Conservation (phyloP, 371 early-diverging fungal genomes). For the Apophysomyces trapeziformis region DNA sequence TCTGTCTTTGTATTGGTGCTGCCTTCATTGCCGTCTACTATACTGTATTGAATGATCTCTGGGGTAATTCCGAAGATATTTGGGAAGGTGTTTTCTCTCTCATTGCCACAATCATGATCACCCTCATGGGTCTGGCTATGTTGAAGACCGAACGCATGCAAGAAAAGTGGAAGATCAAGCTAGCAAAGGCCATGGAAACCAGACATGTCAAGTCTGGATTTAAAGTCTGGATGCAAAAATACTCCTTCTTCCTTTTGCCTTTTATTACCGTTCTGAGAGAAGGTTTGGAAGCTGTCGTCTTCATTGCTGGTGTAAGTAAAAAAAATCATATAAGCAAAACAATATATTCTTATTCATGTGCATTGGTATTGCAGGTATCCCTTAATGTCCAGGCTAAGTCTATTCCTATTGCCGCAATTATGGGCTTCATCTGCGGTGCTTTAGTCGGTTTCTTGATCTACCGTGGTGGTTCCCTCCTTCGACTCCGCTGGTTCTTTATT, state of each 20-base stretch:
- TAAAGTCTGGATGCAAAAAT: slow-evolving; percentile 39
- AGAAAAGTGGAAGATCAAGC: slow-evolving; percentile 69
- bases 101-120: slow-evolving; percentile 71
- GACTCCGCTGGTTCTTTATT: slow-evolving; percentile 76
- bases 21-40: slow-evolving; percentile 77
- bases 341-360: slow-evolving; percentile 46
- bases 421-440: slow-evolving; percentile 68
- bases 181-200: slow-evolving; percentile 59
- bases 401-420: slow-evolving; percentile 77
- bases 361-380: slow-evolving; percentile 63
- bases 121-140: slow-evolving; percentile 76
- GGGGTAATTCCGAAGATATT: slow-evolving; percentile 72
- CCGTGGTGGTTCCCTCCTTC: slow-evolving; percentile 66
- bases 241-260: slow-evolving; percentile 78
- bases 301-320: slow-evolving; percentile 78
- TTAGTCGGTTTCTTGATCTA: slow-evolving; percentile 74
- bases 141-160: slow-evolving; percentile 69
- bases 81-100: slow-evolving; percentile 83
- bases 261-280: slow-evolving; percentile 82
- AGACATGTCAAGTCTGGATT: slow-evolving; percentile 14
- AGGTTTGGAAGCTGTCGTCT: slow-evolving; percentile 82
- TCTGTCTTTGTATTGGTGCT: slow-evolving; percentile 72
- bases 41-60: slow-evolving; percentile 61
- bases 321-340: slow-evolving; percentile 40
- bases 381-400: slow-evolving; percentile 65